Evolutionary conservation across 176 grass and related monocot genomes (phyloP).

Genomic region (Phyllostachys edulis): DNA sequence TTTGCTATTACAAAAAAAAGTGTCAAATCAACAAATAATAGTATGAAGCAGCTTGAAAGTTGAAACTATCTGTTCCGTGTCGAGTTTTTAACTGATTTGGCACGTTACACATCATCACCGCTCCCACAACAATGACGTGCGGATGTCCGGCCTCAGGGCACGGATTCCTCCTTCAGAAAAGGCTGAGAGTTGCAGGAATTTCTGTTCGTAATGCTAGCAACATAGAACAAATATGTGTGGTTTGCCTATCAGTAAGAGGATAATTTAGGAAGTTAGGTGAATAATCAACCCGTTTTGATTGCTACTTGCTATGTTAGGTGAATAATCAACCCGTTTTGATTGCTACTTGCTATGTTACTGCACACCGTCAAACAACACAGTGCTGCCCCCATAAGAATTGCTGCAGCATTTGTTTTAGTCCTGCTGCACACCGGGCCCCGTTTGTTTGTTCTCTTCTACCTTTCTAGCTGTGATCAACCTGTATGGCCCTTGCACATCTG

Average conservation of each 20-base stretch:
- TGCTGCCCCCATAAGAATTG: constrained; percentile 19
- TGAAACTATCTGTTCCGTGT: too few species aligned
- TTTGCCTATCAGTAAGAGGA: constrained; percentile 3
- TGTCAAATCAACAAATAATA: too few species aligned
- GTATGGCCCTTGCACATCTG: constrained; percentile 4
- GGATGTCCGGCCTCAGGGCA: too few species aligned
- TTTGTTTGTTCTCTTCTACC: constrained; percentile 25
- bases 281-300: not conserved
- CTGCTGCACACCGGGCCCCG: constrained; percentile 30
- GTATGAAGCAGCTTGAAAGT: too few species aligned
- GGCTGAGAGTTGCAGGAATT: too few species aligned
- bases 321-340: too few species aligned
- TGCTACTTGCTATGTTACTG: not conserved
- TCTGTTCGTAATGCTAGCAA: constrained; percentile 1
- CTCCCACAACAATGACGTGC: too few species aligned
- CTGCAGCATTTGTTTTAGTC: constrained; percentile 30
- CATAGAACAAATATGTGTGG: not conserved
- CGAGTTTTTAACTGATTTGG: too few species aligned
- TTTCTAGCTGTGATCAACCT: constrained; percentile 44
- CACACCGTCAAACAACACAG: constrained; percentile 19
- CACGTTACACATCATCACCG: too few species aligned
- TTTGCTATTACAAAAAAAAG: too few species aligned
- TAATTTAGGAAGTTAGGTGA: constrained; percentile 11
- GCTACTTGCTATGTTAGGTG: not conserved
- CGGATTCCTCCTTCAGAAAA: too few species aligned